phyloP scores from a whole-genome alignment of 2,329 filamentous ascomycete species.

The Dichotomopilus funicola region DNA sequence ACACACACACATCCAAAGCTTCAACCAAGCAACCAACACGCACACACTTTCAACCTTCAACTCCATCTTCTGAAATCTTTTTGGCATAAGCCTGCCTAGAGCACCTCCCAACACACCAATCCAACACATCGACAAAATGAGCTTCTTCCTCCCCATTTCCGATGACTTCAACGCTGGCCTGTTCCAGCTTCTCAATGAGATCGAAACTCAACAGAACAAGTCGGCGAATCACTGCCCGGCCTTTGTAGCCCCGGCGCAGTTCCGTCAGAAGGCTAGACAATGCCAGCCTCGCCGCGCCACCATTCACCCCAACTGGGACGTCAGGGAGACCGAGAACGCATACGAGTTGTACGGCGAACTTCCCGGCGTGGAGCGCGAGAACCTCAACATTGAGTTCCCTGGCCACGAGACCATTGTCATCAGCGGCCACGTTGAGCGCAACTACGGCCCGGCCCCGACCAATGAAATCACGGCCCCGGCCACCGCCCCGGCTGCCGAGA shows the following conservation, averaged over 20 bases:
- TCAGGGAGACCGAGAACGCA: conserved; percentile 59
- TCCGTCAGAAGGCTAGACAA: conserved; percentile 15
- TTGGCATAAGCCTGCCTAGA: background rate
- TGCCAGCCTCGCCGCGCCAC: conserved; percentile 11
- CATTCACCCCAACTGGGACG: conserved; percentile 73
- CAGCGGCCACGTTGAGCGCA: conserved; percentile 62
- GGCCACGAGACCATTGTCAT: conserved; percentile 68
- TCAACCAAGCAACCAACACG: background rate
- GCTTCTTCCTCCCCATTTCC: conserved; percentile 44
- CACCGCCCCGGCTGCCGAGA: too few relatives aligned
- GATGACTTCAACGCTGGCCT: conserved; percentile 27
- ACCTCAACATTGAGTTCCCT: conserved; percentile 72
- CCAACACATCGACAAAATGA: conserved; percentile 40
- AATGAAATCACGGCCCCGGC: too few relatives aligned
- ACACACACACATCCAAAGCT: background rate
- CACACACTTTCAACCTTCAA: background rate
- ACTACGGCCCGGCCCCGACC: conserved; percentile 31
- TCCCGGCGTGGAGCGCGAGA: conserved; percentile 65
- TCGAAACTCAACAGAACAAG: conserved; percentile 49
- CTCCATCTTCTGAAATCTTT: too few relatives aligned
- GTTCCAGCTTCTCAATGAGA: conserved; percentile 54
- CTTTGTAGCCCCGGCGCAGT: conserved; percentile 17
- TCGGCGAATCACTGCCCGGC: conserved; percentile 8
- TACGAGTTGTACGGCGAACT: conserved; percentile 80
- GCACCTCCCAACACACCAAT: background rate